A percentile compares a stretch with the other conserved stretches of the same genome.
Evolutionary conservation across 345 rosid species (phyloP).

Genomic region (Lepidium didymum): DNA sequence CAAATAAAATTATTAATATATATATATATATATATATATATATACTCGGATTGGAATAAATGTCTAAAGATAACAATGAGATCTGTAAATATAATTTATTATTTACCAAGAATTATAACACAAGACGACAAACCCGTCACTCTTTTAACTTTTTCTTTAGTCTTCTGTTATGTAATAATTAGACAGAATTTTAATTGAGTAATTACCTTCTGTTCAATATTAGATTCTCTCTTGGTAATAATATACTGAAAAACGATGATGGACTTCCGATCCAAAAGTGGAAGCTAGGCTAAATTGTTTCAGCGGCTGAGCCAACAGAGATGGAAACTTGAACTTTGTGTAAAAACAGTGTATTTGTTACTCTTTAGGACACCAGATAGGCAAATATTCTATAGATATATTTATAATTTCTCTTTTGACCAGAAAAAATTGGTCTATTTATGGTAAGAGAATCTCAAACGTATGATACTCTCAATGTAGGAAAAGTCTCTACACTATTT

Average conservation of each 20-base stretch:
- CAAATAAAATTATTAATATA: too few relatives aligned
- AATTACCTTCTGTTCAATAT: background rate
- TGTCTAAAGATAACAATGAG: background rate
- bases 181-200: background rate
- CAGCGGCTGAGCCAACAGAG: background rate
- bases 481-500: background rate
- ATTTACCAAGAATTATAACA: background rate
- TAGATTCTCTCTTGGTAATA: background rate
- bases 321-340: background rate
- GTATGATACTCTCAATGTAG: conserved; percentile 26
- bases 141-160: background rate
- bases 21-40: too few relatives aligned
- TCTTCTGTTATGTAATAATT: background rate
- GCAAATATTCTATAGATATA: background rate
- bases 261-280: background rate
- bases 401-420: conserved; percentile 10
- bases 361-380: background rate
- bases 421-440: conserved; percentile 6
- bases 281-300: background rate
- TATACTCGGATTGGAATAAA: background rate
- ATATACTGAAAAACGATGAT: background rate
- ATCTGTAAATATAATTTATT: background rate
- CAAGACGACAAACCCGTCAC: background rate
- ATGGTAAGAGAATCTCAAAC: conserved; percentile 26
- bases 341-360: background rate